These are phyloP conservation scores for Penicillium cosmopolitanum DNA, from an alignment of 495 filamentous ascomycete species.

Conservation along the genomic window DNA sequence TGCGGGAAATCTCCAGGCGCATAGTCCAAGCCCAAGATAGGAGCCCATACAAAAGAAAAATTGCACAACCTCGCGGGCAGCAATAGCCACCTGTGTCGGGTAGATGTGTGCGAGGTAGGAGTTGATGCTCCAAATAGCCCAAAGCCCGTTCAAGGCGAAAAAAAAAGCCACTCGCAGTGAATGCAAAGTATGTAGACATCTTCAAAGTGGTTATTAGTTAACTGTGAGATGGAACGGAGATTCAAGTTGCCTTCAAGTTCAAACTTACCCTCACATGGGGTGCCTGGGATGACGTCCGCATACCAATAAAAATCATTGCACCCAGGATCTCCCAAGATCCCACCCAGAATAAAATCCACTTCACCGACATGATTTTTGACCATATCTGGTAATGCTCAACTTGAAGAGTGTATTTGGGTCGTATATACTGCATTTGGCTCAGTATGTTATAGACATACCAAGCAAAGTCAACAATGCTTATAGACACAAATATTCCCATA, in stretches of 20 bases:
- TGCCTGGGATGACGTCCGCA: neutral
- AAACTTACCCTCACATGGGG: neutral
- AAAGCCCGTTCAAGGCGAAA: neutral
- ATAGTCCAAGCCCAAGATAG: neutral
- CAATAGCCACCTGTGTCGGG: neutral
- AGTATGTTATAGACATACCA: neutral
- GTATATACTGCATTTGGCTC: neutral
- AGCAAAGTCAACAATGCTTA: neutral
- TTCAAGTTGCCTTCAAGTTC: neutral
- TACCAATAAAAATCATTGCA: neutral
- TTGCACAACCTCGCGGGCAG: neutral
- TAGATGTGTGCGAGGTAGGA: neutral
- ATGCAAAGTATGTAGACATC: neutral
- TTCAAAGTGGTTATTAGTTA: neutral
- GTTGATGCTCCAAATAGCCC: constrained; percentile 3
- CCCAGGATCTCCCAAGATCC: neutral
- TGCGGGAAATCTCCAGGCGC: neutral
- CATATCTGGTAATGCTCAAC: neutral
- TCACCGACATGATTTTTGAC: neutral
- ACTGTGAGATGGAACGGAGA: neutral
- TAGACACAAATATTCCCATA: neutral
- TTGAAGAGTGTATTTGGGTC: neutral
- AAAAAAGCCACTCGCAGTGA: neutral
- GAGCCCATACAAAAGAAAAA: constrained; percentile 3
- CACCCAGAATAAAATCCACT: constrained; percentile 1